Base-by-base conservation (phyloP, 1,284 basidiomycete genomes). In the Chiua sp. region DNA sequence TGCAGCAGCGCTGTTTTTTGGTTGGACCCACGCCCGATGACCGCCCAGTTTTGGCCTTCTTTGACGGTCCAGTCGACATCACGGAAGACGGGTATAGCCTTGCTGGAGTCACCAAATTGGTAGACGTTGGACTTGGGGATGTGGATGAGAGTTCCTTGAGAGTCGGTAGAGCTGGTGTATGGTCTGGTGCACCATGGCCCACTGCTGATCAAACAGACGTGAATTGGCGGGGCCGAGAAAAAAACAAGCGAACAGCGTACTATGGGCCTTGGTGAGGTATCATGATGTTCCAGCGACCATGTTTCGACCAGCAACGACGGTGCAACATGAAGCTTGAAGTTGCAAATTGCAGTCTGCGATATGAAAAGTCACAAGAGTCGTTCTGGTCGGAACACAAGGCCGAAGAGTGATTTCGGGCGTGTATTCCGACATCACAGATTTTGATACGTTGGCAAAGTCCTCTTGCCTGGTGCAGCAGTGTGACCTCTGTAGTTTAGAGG, bases 41-140 rank as follows among this genome's bases (percentile, higher is more conserved):
- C 79, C 0, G 88, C 91, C 91, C 92, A 92, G n/a, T 80, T 87
- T 67, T 91, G 82, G 37, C 79, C 79, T 15, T 87, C 81, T 22
- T 79, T 75, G 6, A 92, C 80, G 3, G 79, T 83, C 89, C 90
- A 91, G 28, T 82, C 77, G 4, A 86, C 65, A 55, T 82, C 77
- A 1, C 75, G 80, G 65, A 92, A 81, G 2, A 87, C 74, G 8
- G 87, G 85, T 3, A 70, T 59, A 2, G 79, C 73, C 23, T 65
- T 63, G 56, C 79, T 77, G 15, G 79, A 69, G 60, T 82, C 81
- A 0, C 85, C 84, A 61, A 86, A 86, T 18, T 78, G 80, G 70
- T 81, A 82, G 20, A 86, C 68, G 54, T 85, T 75, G 32, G 81
- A 73, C 37, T 71, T 77, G 10, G 80, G 78, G 22, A 85, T 80